Evolutionary conservation across 2,329 filamentous ascomycete genomes (phyloP), one percentile per base, ranked within the genome.

Genomic region (Apiospora phragmitis): DNA sequence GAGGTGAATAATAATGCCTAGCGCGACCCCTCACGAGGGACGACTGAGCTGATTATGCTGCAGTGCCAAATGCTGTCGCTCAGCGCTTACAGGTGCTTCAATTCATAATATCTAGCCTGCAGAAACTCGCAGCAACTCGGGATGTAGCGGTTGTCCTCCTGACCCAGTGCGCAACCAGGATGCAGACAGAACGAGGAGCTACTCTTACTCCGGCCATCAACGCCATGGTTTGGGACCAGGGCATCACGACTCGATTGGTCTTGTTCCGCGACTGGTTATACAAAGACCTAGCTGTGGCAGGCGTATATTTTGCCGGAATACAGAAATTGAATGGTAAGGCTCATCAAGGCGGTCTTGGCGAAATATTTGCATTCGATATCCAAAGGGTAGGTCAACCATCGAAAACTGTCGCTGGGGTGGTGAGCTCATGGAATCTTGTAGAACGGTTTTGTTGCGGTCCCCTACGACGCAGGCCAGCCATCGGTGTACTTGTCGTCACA

Each of bases 141-240:
- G 88, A 93, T 76, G 85, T 95, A 68, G 92, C 94, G 32, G 85
- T 97, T 55, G 84, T 97, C 3, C 80, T 96, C 26, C 86, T 94
- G 67, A 94, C 91, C 47, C 94, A 97, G 78, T 94, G 92, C 71
- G 92, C 91, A 55, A 97, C 94, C n/a, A 92, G 91, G 74, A 91
- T 97, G 82, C 90, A 92, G 72, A 85, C 85, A 4, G 91, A 88
- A 73, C 86, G 83, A 74, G 88, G 86, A 74, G 92, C 94, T 18
- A 88, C 91, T 14, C 84, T 98, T 67, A 88, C 91, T 69, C 92
- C 94, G 21, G 90, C 93, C 51, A 86, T 98, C 73, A 92, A 92
- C 70, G 91, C 92, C 18, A 86, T 86, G 26, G 89, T 92, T 55
- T 98, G 95, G 95, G 94, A 97, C 72, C 90, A 89, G 73, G 92